phyloP scores from a whole-genome alignment of 176 grass and related monocot species.

The Carex parvula region DNA sequence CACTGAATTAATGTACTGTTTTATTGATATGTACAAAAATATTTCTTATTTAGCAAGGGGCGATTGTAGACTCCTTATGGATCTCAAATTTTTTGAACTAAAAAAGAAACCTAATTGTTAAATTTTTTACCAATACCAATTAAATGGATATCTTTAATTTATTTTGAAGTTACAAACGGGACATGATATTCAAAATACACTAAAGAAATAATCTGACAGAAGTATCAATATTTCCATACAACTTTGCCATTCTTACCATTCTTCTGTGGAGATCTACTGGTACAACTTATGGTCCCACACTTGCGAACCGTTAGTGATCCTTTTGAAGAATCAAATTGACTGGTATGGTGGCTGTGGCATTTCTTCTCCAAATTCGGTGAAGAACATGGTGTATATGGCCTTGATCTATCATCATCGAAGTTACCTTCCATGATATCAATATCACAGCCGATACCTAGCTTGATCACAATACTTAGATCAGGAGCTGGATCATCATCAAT shows the following conservation, averaged over 20 bases:
- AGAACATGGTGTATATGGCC: neutral
- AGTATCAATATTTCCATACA: constrained; percentile 27
- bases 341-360: neutral
- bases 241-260: constrained; percentile 1
- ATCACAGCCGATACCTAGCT: constrained; percentile 14
- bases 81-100: neutral
- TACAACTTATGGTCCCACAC: neutral
- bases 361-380: constrained; percentile 16
- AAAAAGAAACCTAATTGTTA: neutral
- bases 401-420: neutral
- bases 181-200: neutral
- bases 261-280: neutral
- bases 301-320: neutral
- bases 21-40: neutral
- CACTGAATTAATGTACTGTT: neutral
- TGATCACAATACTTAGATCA: constrained; percentile 32
- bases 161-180: neutral
- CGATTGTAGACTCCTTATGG: neutral
- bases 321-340: constrained; percentile 15
- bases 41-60: neutral
- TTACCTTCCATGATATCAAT: constrained; percentile 29
- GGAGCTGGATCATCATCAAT: neutral
- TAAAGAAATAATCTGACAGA: neutral
- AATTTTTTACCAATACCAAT: neutral
- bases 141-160: neutral